Base-by-base conservation (phyloP, 306 rosid species). In the Malus asiatica region DNA sequence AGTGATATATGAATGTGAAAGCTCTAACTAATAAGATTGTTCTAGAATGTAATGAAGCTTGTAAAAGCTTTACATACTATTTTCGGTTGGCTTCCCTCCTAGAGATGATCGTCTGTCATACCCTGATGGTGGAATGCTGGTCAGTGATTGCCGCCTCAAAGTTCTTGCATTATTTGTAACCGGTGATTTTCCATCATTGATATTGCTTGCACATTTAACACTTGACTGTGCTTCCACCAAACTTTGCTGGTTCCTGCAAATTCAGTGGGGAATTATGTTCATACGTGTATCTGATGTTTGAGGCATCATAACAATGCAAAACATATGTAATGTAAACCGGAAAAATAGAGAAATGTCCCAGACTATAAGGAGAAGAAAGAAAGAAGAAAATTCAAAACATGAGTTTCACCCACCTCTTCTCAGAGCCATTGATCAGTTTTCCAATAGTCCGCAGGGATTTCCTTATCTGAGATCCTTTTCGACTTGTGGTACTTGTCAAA, bases 401-500 rank as follows among this genome's bases (percentile, higher is more conserved):
- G 71, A 66, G 53, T 70, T 51, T 40, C 63, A 71, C 70, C 7
- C 58, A 86, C 99, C 90, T 92, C 82, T 88, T 95, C 22, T 95
- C 99, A 68, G 93, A 87, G 74, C 97, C 96, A 77, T 85, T 95
- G 25, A 95, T 92, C 76, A 95, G 86, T 78, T 95, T 95, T 57
- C 99, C 97, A 29, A 95, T 95, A 60, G 98, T 90, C 85, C 96
- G 77, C 68, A 92, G 73, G 53, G 99, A 90, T 89, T 84, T 95
- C 78, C 96, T 85, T 59, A 95, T 85, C 23, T 90, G 97, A 13
- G 92, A 95, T 42, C 95, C 97, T 82, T 92, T 95, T 48, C 96
- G 92, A 75, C 81, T 86, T 19, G 89, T 61, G 83, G 87, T 82
- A 73, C 84, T 48, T 6, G 46, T 63, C 75, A 52, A 64, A 73